These are phyloP conservation scores for Epithele typhae DNA, from an alignment of 768 basidiomycete genomes.

Conservation along the genomic window DNA sequence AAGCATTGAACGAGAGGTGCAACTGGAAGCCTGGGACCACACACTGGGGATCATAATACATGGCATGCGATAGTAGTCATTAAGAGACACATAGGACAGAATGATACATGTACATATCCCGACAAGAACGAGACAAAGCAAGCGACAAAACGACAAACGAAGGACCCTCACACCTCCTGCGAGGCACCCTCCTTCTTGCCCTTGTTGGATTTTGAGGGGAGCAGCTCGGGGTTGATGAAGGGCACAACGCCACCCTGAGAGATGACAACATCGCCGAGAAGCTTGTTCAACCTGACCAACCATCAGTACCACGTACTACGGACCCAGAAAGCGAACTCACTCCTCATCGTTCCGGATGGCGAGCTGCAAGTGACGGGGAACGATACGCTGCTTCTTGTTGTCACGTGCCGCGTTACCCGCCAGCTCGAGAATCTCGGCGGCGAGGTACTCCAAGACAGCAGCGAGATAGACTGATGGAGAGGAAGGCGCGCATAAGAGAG, in stretches of 20 bases:
- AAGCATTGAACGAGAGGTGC: no score
- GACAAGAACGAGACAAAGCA: constrained; percentile 13
- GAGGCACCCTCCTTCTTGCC: constrained; percentile 47
- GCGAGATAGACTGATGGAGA: constrained; percentile 68
- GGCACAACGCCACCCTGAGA: constrained; percentile 74
- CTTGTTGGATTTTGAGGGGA: constrained; percentile 42
- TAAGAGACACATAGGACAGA: constrained; percentile 15
- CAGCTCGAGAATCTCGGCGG: constrained; percentile 83
- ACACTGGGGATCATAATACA: constrained; percentile 16
- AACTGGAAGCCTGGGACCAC: no score
- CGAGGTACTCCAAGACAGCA: constrained; percentile 83
- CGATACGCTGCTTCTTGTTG: constrained; percentile 80
- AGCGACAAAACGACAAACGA: not conserved
- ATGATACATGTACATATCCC: constrained; percentile 15
- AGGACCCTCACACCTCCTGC: constrained; percentile 39
- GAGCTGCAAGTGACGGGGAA: constrained; percentile 73
- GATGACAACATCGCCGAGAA: constrained; percentile 62
- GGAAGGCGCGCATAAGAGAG: no score
- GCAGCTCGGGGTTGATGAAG: constrained; percentile 48
- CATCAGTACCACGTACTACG: no score
- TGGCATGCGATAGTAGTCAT: constrained; percentile 10
- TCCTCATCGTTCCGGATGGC: constrained; percentile 77
- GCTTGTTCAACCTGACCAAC: constrained; percentile 50
- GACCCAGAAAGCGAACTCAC: constrained; percentile 38
- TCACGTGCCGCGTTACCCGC: constrained; percentile 78